A percentile compares a stretch with the other conserved stretches of the same genome.
phyloP scores from a whole-genome alignment of 108 stramenopile genomes.

The Cyclotella cryptica region DNA sequence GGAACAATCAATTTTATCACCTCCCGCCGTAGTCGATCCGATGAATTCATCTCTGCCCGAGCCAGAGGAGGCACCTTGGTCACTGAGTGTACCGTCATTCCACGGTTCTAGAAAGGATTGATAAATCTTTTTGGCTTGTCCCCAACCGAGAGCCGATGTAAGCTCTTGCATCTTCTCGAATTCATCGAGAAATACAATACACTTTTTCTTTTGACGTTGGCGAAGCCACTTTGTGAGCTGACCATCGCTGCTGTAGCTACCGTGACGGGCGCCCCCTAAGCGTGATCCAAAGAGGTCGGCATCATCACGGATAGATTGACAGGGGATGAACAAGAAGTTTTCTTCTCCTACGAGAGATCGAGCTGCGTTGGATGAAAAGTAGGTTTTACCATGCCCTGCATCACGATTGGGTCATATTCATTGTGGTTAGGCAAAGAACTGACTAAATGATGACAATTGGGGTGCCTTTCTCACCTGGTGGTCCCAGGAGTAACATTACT shows the following conservation, averaged over 20 bases:
- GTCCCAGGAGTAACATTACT: slow-evolving; percentile 4
- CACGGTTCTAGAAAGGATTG: slow-evolving; percentile 13
- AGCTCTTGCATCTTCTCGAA: slow-evolving; percentile 9
- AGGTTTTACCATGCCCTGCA: slow-evolving; percentile 1
- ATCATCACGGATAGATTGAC: slow-evolving; percentile 14
- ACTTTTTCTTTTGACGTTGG: slow-evolving; percentile 4
- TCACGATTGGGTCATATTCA: too few species aligned
- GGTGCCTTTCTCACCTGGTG: not conserved
- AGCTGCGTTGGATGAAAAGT: slow-evolving; percentile 13
- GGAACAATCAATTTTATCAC: slow-evolving; percentile 10
- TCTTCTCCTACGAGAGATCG: slow-evolving; percentile 5
- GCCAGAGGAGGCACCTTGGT: slow-evolving; percentile 3
- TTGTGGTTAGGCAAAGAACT: too few species aligned
- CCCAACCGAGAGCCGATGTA: not conserved
- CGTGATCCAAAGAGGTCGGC: slow-evolving; percentile 11
- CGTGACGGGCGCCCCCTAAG: not conserved
- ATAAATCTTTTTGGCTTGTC: slow-evolving; percentile 10
- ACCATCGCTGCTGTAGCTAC: slow-evolving; percentile 18
- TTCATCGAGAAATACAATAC: slow-evolving; percentile 13
- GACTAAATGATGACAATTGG: too few species aligned
- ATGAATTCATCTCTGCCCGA: not conserved
- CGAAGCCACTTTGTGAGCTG: slow-evolving; percentile 9
- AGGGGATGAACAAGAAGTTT: slow-evolving; percentile 11
- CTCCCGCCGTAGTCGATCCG: not conserved
- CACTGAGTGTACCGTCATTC: slow-evolving; percentile 13